Conservation (phyloP, 768 basidiomycete genomes). For the Boletus sp. region DNA sequence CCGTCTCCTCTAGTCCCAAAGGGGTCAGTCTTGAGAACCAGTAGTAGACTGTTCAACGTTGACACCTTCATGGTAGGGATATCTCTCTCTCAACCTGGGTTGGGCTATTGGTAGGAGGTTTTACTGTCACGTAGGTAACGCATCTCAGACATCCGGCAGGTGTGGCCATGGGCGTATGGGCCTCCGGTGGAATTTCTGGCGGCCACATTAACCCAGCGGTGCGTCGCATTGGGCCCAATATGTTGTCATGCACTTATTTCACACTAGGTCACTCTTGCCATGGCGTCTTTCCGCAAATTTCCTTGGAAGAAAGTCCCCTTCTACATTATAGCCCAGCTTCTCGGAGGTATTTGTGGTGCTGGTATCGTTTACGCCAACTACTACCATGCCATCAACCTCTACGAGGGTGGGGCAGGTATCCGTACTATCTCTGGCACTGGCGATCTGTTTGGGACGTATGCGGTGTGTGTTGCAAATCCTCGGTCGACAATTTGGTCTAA, state of each 20-base stretch:
- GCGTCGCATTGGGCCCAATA: slow-evolving; percentile 14
- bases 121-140: background rate
- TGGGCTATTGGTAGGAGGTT: slow-evolving; percentile 30
- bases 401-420: slow-evolving; percentile 52
- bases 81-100: slow-evolving; percentile 26
- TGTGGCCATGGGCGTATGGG: slow-evolving; percentile 65
- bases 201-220: slow-evolving; percentile 77
- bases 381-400: slow-evolving; percentile 61
- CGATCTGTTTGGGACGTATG: slow-evolving; percentile 56
- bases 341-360: slow-evolving; percentile 59
- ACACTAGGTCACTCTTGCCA: slow-evolving; percentile 60
- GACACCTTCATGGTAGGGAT: slow-evolving; percentile 15
- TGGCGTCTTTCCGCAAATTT: slow-evolving; percentile 69
- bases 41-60: background rate
- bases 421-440: slow-evolving; percentile 60
- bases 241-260: background rate
- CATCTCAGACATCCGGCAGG: slow-evolving; percentile 29
- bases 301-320: slow-evolving; percentile 78
- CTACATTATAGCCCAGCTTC: slow-evolving; percentile 60
- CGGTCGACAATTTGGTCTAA: slow-evolving; percentile 8
- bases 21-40: slow-evolving; percentile 44
- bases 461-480: slow-evolving; percentile 37
- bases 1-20: slow-evolving; percentile 45
- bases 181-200: slow-evolving; percentile 62
- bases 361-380: slow-evolving; percentile 62